phyloP scores from a whole-genome alignment of 495 filamentous ascomycete genomes.

The Aspergillus sparsus region DNA sequence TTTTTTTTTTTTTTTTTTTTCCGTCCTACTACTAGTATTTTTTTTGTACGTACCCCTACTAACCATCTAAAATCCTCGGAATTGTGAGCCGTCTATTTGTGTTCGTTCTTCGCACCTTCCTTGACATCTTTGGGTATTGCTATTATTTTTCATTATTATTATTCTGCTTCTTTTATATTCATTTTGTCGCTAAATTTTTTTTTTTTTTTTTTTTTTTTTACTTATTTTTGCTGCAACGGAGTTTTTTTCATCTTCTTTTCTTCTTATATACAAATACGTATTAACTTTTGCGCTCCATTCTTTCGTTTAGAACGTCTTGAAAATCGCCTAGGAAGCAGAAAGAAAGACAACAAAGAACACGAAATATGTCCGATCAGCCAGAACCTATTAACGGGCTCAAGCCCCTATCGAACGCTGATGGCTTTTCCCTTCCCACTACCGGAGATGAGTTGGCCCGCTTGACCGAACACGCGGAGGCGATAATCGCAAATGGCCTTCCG shows the following conservation, averaged over 20 bases:
- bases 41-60: no score
- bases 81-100: not conserved
- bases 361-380: conserved; percentile 24
- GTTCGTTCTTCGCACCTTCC: not conserved
- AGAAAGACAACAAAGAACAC: not conserved
- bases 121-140: not conserved
- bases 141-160: not conserved
- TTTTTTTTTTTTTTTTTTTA: no score
- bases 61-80: conserved; percentile 11
- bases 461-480: conserved; percentile 34
- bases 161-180: no score
- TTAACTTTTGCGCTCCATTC: not conserved
- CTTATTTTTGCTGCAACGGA: no score
- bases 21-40: no score
- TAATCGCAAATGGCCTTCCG: conserved; percentile 40
- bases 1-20: conserved; percentile 5
- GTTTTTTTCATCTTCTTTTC: no score
- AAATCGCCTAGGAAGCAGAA: not conserved
- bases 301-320: not conserved
- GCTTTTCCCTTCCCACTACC: conserved; percentile 33
- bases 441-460: conserved; percentile 39
- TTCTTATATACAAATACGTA: not conserved
- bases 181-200: no score
- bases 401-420: conserved; percentile 38
- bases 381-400: conserved; percentile 34